Evolutionary conservation across 2,329 filamentous ascomycete genomes (phyloP).

Genomic region (Trichoderma gracile): DNA sequence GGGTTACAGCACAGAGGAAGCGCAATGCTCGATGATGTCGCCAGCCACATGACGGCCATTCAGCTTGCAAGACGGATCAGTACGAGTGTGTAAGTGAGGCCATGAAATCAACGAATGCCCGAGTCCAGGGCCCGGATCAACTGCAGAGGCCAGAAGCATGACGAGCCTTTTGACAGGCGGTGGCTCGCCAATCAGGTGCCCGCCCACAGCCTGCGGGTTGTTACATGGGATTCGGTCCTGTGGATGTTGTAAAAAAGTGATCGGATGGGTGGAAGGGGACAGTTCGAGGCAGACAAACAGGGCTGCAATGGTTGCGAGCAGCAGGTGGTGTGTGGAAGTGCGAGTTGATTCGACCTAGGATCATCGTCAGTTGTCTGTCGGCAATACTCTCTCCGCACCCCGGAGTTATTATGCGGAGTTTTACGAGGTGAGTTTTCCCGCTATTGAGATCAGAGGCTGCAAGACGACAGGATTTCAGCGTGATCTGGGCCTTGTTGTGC

Average conservation of each 20-base stretch:
- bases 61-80: neutral
- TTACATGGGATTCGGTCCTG: slow-evolving; percentile 22
- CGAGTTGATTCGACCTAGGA: no score
- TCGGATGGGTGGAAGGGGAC: neutral
- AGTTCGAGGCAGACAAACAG: no score
- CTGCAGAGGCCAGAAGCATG: neutral
- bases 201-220: slow-evolving; percentile 14
- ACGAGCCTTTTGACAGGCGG: slow-evolving; percentile 15
- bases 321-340: no score
- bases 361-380: no score
- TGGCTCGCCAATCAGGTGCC: slow-evolving; percentile 5
- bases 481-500: no score
- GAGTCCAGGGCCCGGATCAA: neutral
- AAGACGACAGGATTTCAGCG: no score
- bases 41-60: neutral
- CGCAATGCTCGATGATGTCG: slow-evolving; percentile 18
- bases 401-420: no score
- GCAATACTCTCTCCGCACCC: no score
- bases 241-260: neutral
- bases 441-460: no score
- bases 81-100: no score
- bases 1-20: neutral
- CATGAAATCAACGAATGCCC: neutral
- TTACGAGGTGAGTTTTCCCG: no score
- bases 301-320: no score